Conservation (phyloP, 176 grass and related monocot species). For the Thinopyrum elongatum region DNA sequence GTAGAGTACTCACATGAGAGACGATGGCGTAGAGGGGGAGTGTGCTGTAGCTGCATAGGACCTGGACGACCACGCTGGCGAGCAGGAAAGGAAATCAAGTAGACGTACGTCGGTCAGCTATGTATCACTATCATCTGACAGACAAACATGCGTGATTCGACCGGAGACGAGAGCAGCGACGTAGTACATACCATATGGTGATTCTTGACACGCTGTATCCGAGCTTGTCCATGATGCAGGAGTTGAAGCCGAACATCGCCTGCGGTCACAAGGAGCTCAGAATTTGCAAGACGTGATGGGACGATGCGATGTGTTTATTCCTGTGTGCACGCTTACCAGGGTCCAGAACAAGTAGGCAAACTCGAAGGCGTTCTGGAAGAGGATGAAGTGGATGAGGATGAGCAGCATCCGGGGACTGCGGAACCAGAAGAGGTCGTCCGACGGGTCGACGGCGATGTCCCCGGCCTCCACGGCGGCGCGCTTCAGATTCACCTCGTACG, state of each 20-base stretch:
- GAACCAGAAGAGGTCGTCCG: constrained; percentile 79
- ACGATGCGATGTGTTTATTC: too few species aligned
- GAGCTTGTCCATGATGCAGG: constrained; percentile 58
- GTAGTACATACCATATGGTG: constrained; percentile 24
- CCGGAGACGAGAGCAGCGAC: neutral
- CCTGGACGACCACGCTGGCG: constrained; percentile 57
- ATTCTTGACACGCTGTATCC: constrained; percentile 38
- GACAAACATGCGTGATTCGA: neutral
- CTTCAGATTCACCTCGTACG: constrained; percentile 61
- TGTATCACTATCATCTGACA: neutral
- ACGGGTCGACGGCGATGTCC: constrained; percentile 44
- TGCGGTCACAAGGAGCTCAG: neutral
- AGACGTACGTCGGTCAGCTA: neutral
- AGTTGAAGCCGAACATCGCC: constrained; percentile 44
- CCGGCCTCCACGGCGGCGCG: constrained; percentile 30
- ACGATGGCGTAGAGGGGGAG: constrained; percentile 85
- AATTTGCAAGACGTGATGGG: too few species aligned
- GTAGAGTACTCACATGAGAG: constrained; percentile 51
- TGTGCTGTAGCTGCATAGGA: constrained; percentile 83
- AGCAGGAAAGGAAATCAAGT: too few species aligned
- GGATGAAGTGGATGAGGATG: constrained; percentile 78
- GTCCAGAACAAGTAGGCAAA: constrained; percentile 84
- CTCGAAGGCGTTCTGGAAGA: constrained; percentile 85
- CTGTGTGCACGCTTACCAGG: constrained; percentile 26
- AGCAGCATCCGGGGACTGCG: constrained; percentile 51